phyloP scores from a whole-genome alignment of 441 rosid species.

The Eugenia klotzschiana region DNA sequence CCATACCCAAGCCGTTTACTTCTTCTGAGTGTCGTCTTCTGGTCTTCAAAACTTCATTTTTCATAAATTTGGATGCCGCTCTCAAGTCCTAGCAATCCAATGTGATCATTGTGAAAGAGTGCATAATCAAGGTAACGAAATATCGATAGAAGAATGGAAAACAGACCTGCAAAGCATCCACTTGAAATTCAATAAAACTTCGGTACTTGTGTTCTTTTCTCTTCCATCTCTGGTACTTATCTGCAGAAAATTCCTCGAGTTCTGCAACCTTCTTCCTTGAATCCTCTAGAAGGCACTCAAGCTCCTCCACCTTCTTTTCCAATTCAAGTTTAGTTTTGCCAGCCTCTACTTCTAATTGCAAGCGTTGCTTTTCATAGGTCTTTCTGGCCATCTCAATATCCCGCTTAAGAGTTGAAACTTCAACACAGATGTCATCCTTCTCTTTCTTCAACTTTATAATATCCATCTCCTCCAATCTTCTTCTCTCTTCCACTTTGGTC shows the following conservation, averaged over 20 bases:
- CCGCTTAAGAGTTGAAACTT: constrained; percentile 48
- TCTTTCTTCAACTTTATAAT: constrained; percentile 37
- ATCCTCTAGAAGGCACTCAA: constrained; percentile 32
- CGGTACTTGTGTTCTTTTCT: constrained; percentile 41
- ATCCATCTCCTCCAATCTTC: constrained; percentile 51
- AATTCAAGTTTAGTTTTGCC: constrained; percentile 30
- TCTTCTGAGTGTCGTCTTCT: constrained; percentile 41
- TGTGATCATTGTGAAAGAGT: constrained; percentile 1
- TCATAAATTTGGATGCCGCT: constrained; percentile 41
- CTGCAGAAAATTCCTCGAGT: constrained; percentile 50
- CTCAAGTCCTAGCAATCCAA: constrained; percentile 39
- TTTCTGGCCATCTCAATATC: constrained; percentile 38
- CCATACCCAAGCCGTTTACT: constrained; percentile 37
- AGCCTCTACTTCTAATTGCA: constrained; percentile 44
- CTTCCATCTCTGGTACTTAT: constrained; percentile 49
- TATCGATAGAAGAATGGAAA: neutral
- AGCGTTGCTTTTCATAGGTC: constrained; percentile 32
- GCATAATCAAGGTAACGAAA: neutral
- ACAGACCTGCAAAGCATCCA: constrained; percentile 52
- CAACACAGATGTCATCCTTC: constrained; percentile 33
- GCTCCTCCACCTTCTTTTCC: constrained; percentile 47
- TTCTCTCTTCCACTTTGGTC: constrained; percentile 52
- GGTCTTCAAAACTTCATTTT: constrained; percentile 47
- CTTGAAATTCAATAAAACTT: constrained; percentile 33
- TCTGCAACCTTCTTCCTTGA: constrained; percentile 54